Conservation (phyloP, 73 alveolate species). For the Paramecium sexaurelia region DNA sequence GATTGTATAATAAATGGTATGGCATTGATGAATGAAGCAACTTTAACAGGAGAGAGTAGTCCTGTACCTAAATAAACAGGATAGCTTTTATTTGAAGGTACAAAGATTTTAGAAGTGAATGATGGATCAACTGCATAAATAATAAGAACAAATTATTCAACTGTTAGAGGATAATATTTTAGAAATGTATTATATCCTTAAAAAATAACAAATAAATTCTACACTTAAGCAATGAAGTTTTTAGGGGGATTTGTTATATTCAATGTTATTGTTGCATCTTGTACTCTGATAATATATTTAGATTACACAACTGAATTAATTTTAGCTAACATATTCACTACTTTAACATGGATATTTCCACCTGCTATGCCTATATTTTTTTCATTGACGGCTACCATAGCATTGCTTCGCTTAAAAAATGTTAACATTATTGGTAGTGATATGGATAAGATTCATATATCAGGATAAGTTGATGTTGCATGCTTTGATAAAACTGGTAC, state of each 20-base stretch:
- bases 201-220: background rate
- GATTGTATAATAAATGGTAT: slow-evolving; percentile 73
- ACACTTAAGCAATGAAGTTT: slow-evolving; percentile 45
- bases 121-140: background rate
- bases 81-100: background rate
- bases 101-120: background rate
- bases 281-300: background rate
- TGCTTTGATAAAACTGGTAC: slow-evolving; percentile 99
- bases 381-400: background rate
- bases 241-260: background rate
- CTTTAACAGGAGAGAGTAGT: slow-evolving; percentile 90
- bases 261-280: slow-evolving; percentile 4
- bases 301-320: slow-evolving; percentile 28
- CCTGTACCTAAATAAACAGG: slow-evolving; percentile 64
- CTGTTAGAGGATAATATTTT: slow-evolving; percentile 35
- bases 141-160: slow-evolving; percentile 53
- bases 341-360: slow-evolving; percentile 31
- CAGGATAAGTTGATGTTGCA: background rate
- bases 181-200: slow-evolving; percentile 60
- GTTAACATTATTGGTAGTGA: slow-evolving; percentile 32
- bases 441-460: background rate
- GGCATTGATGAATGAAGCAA: slow-evolving; percentile 81
- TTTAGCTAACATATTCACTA: slow-evolving; percentile 2
- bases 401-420: slow-evolving; percentile 41
- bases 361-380: slow-evolving; percentile 57